Evolutionary conservation across 108 stramenopile genomes (phyloP), one percentile per base, ranked within the genome.

Genomic region (Craspedostauros australis): DNA sequence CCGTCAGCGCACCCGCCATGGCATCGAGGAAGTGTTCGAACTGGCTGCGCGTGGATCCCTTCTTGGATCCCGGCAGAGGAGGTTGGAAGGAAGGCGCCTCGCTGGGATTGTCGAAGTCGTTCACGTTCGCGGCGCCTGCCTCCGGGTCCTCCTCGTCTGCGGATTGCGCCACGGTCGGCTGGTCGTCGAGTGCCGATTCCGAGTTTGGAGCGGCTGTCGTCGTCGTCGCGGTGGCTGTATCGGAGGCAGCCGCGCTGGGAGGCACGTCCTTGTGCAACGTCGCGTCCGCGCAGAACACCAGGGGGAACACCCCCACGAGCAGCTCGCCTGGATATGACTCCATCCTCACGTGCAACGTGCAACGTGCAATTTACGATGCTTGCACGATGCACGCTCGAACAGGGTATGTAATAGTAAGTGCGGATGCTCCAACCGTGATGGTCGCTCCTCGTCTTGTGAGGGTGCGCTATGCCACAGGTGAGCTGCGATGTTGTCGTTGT

Each of bases 251-350:
- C n/a, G n/a, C n/a, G n/a, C n/a, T n/a, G n/a, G n/a, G n/a, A n/a
- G n/a, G n/a, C n/a, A n/a, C n/a, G 15, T 50, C 30, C n/a, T 37
- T 24, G 37, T 59, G 45, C 4, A 63, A 39, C 1, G 62, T 79
- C 7, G 78, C 65, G 60, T 80, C 68, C 27, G 75, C 70, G 18
- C 73, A 74, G 64, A 80, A 80, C 15, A 80, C 63, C n/a, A 80
- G 41, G 0, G 79, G 79, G 38, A 57, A 75, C 30, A 72, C 79
- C 9, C 79, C 79, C 26, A 66, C 62, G 23, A 80, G 20, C 27
- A 75, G 34, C 31, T 75, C 74, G 12, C 61, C 67, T 25, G 73
- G 79, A 44, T 68, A 72, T 5, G 50, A 64, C 26, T 80, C 79
- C 79, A 80, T 80, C n/a, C n/a, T n/a, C n/a, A n/a, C n/a, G n/a